Conservation (phyloP, 2,329 filamentous ascomycete species). For the Cladosporium phlei region DNA sequence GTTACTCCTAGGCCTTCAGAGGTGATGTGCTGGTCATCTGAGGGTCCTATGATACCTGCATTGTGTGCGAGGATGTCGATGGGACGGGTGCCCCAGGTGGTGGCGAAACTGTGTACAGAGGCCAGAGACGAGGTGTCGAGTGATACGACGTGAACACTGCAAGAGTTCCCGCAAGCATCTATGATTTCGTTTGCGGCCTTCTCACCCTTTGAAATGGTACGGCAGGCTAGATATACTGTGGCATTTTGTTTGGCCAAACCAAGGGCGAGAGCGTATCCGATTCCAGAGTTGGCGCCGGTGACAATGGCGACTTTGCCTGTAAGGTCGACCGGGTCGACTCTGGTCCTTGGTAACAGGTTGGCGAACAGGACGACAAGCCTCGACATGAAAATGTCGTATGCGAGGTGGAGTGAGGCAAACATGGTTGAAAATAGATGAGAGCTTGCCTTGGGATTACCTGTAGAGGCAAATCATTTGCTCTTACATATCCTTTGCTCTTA, state of each 20-base stretch:
- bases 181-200: constrained; percentile 11
- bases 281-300: constrained; percentile 20
- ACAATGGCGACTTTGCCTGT: constrained; percentile 16
- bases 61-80: constrained; percentile 37
- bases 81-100: constrained; percentile 24
- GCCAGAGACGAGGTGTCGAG: constrained; percentile 17
- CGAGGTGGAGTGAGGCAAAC: no score
- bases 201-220: constrained; percentile 9
- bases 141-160: constrained; percentile 22
- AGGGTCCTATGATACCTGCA: constrained; percentile 29
- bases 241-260: constrained; percentile 12
- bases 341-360: background rate
- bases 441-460: no score
- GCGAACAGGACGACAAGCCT: background rate
- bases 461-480: no score
- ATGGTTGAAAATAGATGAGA: no score
- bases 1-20: constrained; percentile 19
- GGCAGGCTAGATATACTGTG: constrained; percentile 15
- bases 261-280: constrained; percentile 18
- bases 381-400: no score
- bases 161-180: background rate
- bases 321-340: constrained; percentile 4
- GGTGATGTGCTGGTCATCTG: constrained; percentile 13
- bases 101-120: constrained; percentile 19
- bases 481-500: no score